These are phyloP conservation scores for Pholiota conissans DNA, from an alignment of 768 basidiomycete species.

Conservation along the genomic window DNA sequence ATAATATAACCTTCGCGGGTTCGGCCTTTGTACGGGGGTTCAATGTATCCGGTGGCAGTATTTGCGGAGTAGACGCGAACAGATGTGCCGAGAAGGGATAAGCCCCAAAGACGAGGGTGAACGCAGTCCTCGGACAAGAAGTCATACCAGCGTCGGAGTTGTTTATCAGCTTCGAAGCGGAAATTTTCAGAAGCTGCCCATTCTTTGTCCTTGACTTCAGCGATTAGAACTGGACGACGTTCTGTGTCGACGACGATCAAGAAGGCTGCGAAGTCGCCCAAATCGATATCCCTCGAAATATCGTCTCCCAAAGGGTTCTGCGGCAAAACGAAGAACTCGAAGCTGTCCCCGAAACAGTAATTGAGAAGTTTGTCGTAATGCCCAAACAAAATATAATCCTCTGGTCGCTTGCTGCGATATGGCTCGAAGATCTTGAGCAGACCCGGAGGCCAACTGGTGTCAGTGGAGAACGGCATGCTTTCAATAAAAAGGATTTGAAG, in stretches of 20 bases:
- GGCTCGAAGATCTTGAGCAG: conserved; percentile 30
- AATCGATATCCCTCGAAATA: conserved; percentile 18
- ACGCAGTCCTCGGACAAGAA: conserved; percentile 29
- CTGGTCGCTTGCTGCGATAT: conserved; percentile 16
- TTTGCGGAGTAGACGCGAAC: conserved; percentile 37
- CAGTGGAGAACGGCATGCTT: conserved; percentile 16
- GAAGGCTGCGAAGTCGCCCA: conserved; percentile 26
- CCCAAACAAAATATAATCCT: conserved; percentile 35
- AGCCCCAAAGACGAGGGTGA: conserved; percentile 29
- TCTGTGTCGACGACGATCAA: conserved; percentile 29
- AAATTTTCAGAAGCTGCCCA: conserved; percentile 24
- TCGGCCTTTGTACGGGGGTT: conserved; percentile 21
- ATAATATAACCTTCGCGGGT: conserved; percentile 17
- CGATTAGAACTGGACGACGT: conserved; percentile 31
- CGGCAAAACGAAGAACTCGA: conserved; percentile 26
- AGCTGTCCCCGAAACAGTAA: conserved; percentile 27
- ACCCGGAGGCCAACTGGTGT: conserved; percentile 27
- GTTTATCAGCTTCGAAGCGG: conserved; percentile 29
- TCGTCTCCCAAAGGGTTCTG: conserved; percentile 25
- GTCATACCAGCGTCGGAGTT: conserved; percentile 29
- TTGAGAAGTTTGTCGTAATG: conserved; percentile 39
- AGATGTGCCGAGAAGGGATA: conserved; percentile 35
- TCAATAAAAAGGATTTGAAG: too few species aligned
- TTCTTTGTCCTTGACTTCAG: conserved; percentile 31
- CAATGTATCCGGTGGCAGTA: conserved; percentile 21